These are phyloP conservation scores for Penicillium decumbens DNA, from an alignment of 2,329 filamentous ascomycete species.

Conservation along the genomic window DNA sequence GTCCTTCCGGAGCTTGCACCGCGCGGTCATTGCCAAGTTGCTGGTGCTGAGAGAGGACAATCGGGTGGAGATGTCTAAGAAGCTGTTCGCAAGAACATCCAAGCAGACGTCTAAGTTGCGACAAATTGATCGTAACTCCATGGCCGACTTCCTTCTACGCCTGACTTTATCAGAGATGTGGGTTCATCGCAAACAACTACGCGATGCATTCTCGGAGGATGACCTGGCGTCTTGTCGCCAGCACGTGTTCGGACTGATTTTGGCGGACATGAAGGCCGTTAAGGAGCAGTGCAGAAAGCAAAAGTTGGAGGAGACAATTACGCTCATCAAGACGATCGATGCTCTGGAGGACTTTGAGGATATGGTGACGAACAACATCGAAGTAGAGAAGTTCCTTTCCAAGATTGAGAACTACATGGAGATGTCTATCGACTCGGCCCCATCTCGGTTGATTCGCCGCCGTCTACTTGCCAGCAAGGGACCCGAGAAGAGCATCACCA, in stretches of 20 bases:
- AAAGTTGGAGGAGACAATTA: constrained; percentile 30
- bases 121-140: constrained; percentile 31
- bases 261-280: constrained; percentile 35
- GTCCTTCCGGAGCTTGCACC: constrained; percentile 36
- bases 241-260: constrained; percentile 32
- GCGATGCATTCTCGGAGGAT: constrained; percentile 25
- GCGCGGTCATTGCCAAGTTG: constrained; percentile 34
- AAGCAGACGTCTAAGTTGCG: constrained; percentile 29
- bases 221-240: constrained; percentile 32
- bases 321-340: constrained; percentile 36
- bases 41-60: constrained; percentile 34
- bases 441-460: constrained; percentile 30
- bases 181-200: constrained; percentile 30
- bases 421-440: constrained; percentile 30
- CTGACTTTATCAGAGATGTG: constrained; percentile 36
- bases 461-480: constrained; percentile 33
- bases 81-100: constrained; percentile 31
- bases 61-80: constrained; percentile 33
- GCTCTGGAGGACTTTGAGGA: constrained; percentile 41
- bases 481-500: constrained; percentile 24
- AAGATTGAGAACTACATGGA: constrained; percentile 37
- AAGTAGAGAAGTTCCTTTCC: constrained; percentile 34
- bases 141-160: constrained; percentile 35
- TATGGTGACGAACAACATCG: constrained; percentile 30
- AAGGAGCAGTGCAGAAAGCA: constrained; percentile 35